Conservation (phyloP, 495 filamentous ascomycete genomes). For the Penicillium chermesinum region DNA sequence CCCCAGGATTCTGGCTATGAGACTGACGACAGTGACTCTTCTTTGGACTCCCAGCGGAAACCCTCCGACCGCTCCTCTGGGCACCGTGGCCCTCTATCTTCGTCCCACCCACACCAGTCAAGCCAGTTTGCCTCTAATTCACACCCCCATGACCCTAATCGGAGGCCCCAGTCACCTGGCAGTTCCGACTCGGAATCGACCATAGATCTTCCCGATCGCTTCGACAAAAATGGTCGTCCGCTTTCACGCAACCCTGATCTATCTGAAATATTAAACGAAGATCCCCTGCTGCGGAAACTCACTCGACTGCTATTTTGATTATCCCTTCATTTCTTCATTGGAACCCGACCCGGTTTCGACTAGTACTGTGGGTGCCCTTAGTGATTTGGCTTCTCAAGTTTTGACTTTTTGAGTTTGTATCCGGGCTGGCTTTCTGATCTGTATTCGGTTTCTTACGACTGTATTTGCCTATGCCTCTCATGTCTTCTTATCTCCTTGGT, state of each 20-base stretch:
- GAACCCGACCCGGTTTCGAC: no score
- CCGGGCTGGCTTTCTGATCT: not conserved
- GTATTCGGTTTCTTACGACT: not conserved
- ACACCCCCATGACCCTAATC: not conserved
- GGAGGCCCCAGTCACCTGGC: constrained; percentile 2
- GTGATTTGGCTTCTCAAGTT: not conserved
- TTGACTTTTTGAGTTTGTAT: not conserved
- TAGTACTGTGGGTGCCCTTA: not conserved
- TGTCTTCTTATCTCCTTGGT: not conserved
- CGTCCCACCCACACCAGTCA: constrained; percentile 3
- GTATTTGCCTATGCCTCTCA: not conserved
- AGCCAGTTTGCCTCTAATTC: constrained; percentile 1
- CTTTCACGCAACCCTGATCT: constrained; percentile 32
- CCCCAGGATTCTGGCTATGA: constrained; percentile 33
- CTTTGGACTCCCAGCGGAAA: constrained; percentile 22
- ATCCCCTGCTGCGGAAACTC: constrained; percentile 28
- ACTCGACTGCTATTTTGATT: constrained; percentile 21
- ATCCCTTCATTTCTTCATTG: no score
- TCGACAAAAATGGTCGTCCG: constrained; percentile 56
- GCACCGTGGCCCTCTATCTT: constrained; percentile 20
- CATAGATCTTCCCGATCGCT: constrained; percentile 58
- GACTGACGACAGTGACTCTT: constrained; percentile 41
- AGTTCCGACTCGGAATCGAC: constrained; percentile 40
- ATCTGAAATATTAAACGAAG: constrained; percentile 33
- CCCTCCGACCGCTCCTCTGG: constrained; percentile 13